Conservation (phyloP, 2,329 filamentous ascomycete species). For the Ascocoryne sarcoides region DNA sequence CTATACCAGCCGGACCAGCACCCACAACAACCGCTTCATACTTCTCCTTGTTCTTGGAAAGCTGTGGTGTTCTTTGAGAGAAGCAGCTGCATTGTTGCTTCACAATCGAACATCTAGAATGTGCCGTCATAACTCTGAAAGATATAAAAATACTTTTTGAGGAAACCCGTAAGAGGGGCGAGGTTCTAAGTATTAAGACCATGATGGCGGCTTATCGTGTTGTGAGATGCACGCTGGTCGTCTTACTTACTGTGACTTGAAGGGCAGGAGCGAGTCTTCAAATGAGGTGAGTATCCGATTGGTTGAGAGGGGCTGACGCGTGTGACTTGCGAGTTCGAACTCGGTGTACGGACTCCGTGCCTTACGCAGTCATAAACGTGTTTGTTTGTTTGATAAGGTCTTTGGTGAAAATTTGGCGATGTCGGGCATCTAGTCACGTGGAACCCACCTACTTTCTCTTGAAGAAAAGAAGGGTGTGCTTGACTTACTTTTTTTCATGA, state of each 20-base stretch:
- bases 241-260: background rate
- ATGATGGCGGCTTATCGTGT: background rate
- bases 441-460: no score
- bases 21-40: constrained; percentile 50
- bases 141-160: constrained; percentile 1
- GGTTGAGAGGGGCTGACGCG: no score
- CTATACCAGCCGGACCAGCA: constrained; percentile 49
- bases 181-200: constrained; percentile 4
- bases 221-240: background rate
- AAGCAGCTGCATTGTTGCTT: background rate
- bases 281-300: background rate
- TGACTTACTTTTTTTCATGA: no score
- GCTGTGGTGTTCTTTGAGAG: background rate
- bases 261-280: background rate
- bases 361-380: no score
- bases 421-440: no score
- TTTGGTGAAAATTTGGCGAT: no score
- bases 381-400: no score
- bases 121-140: constrained; percentile 3
- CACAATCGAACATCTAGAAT: background rate
- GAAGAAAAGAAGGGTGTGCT: no score
- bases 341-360: no score
- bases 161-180: constrained; percentile 1
- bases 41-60: constrained; percentile 7
- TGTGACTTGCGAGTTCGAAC: no score